A percentile compares a stretch with the other conserved stretches of the same genome.
Conservation (phyloP, 2,329 filamentous ascomycete genomes). For the Taxawa tesnikishii region DNA sequence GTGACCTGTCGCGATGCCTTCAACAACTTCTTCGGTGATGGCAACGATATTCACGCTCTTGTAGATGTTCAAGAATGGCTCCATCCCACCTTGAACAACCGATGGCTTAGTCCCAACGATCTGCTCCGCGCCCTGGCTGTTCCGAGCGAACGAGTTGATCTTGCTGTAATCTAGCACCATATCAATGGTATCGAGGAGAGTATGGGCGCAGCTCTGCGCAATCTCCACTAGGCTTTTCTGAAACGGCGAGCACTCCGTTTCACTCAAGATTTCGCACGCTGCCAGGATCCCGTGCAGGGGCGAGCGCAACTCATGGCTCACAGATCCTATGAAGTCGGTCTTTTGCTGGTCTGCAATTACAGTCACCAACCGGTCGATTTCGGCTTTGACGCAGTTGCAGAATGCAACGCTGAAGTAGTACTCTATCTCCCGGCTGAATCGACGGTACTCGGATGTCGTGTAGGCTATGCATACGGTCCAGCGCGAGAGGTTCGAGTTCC, state of each 20-base stretch:
- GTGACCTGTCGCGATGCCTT: constrained; percentile 41
- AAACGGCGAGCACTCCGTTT: constrained; percentile 23
- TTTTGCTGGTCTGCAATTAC: constrained; percentile 31
- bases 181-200: constrained; percentile 31
- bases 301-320: constrained; percentile 36
- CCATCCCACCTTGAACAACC: constrained; percentile 2
- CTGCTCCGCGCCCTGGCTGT: background rate
- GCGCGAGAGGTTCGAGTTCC: constrained; percentile 28
- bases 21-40: constrained; percentile 41
- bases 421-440: constrained; percentile 22
- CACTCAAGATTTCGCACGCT: constrained; percentile 32
- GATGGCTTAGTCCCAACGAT: background rate
- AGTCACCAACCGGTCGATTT: constrained; percentile 22
- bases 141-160: constrained; percentile 19
- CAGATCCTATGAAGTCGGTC: constrained; percentile 32
- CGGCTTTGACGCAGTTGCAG: constrained; percentile 24
- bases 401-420: constrained; percentile 25
- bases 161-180: constrained; percentile 26
- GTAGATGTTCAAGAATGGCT: constrained; percentile 16
- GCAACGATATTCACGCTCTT: constrained; percentile 26
- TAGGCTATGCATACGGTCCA: constrained; percentile 22
- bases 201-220: constrained; percentile 32
- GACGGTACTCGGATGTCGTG: constrained; percentile 28
- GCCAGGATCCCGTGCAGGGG: constrained; percentile 32
- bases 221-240: constrained; percentile 29